Evolutionary conservation across 2,329 filamentous ascomycete genomes (phyloP).

Genomic region (Cucurbitaria berberidis): DNA sequence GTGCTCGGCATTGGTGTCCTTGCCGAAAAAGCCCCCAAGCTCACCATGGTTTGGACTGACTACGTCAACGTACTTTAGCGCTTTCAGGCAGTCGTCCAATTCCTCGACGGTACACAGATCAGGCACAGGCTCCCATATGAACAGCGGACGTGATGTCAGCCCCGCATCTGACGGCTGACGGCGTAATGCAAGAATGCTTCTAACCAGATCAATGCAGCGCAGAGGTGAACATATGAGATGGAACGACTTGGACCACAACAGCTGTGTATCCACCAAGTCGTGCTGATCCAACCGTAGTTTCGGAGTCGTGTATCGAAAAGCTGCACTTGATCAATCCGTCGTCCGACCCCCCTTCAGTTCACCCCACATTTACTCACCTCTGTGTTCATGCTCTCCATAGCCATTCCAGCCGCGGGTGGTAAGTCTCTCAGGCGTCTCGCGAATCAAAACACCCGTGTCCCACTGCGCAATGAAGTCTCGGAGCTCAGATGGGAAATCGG

Average conservation of each 20-base stretch:
- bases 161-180: conserved; percentile 34
- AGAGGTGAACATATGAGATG: conserved; percentile 85
- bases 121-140: conserved; percentile 96
- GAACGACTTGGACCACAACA: conserved; percentile 77
- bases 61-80: conserved; percentile 62
- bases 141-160: conserved; percentile 61
- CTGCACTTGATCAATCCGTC: conserved; percentile 42
- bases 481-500: conserved; percentile 78
- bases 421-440: conserved; percentile 68
- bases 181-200: conserved; percentile 68
- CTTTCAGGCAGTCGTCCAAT: conserved; percentile 59
- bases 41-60: conserved; percentile 86
- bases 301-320: conserved; percentile 86
- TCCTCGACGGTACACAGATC: conserved; percentile 79
- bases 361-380: conserved; percentile 49
- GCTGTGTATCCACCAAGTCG: conserved; percentile 66
- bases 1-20: conserved; percentile 38
- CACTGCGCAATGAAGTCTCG: conserved; percentile 71
- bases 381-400: conserved; percentile 73
- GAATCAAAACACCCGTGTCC: conserved; percentile 75
- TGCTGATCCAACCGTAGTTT: conserved; percentile 80
- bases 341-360: too few species aligned
- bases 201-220: conserved; percentile 77
- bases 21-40: conserved; percentile 82
- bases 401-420: conserved; percentile 95